phyloP scores from a whole-genome alignment of 2,329 filamentous ascomycete genomes.

The Aspergillus spinulosporus region DNA sequence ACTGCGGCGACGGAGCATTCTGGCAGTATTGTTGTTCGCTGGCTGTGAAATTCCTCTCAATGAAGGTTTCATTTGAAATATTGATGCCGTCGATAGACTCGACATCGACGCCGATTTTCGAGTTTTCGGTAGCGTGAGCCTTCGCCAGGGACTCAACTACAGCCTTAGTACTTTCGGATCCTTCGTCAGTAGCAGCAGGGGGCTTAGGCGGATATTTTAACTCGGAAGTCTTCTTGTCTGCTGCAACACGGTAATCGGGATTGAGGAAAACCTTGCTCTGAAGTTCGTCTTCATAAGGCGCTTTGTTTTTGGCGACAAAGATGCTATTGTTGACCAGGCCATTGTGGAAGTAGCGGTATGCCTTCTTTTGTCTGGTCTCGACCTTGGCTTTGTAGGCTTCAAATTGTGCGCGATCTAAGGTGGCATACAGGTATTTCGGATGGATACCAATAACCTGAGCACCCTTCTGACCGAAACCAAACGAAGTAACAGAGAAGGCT shows the following conservation, averaged over 20 bases:
- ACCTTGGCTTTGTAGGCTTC: constrained; percentile 83
- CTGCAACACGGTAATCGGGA: constrained; percentile 79
- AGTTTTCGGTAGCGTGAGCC: constrained; percentile 61
- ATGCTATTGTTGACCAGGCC: constrained; percentile 96
- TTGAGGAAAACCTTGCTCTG: constrained; percentile 89
- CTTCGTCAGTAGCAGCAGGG: constrained; percentile 60
- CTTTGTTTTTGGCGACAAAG: constrained; percentile 90
- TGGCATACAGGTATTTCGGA: constrained; percentile 90
- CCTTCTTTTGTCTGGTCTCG: constrained; percentile 92
- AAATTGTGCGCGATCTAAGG: constrained; percentile 83
- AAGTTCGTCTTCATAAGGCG: constrained; percentile 86
- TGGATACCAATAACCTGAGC: constrained; percentile 96
- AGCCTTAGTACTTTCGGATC: constrained; percentile 65
- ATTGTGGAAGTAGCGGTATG: constrained; percentile 98
- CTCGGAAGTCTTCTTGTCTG: constrained; percentile 82
- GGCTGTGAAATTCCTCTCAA: constrained; percentile 90
- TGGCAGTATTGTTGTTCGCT: constrained; percentile 84
- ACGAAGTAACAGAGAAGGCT: constrained; percentile 97
- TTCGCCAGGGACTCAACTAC: constrained; percentile 77
- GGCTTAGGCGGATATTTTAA: constrained; percentile 72
- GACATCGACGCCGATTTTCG: constrained; percentile 92
- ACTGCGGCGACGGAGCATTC: constrained; percentile 74
- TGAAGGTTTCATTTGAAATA: constrained; percentile 88
- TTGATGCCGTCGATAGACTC: constrained; percentile 86
- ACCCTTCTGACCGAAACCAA: constrained; percentile 99